Percentiles rank a stretch among this genome's conserved stretches.
Evolutionary conservation across 2,329 filamentous ascomycete genomes (phyloP).

Genomic region (Lachnellula hyalina): DNA sequence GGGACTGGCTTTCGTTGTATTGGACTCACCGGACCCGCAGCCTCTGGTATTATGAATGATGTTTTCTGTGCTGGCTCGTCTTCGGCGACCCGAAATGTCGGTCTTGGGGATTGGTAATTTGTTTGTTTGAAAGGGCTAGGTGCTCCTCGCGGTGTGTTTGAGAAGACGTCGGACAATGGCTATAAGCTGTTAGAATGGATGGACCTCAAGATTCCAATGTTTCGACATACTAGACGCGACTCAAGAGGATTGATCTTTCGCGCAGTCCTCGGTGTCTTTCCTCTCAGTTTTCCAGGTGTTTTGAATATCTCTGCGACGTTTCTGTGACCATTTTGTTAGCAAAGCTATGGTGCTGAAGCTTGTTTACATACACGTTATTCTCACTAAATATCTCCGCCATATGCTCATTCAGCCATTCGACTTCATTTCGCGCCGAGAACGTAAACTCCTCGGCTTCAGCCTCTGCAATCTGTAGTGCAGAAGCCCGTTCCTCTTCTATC

Average conservation of each 20-base stretch:
- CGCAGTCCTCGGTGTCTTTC: constrained; percentile 70
- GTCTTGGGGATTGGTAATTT: constrained; percentile 29
- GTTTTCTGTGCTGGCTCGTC: constrained; percentile 44
- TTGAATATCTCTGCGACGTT: constrained; percentile 96
- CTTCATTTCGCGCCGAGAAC: constrained; percentile 85
- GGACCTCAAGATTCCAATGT: neutral
- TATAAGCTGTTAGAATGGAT: constrained; percentile 30
- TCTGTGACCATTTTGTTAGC: constrained; percentile 42
- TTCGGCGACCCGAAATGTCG: constrained; percentile 55
- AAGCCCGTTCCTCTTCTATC: constrained; percentile 78
- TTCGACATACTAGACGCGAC: constrained; percentile 54
- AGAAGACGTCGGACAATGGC: constrained; percentile 57
- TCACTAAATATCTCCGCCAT: constrained; percentile 91
- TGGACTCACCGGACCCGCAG: constrained; percentile 7
- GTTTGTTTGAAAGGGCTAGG: constrained; percentile 36
- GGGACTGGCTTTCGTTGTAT: constrained; percentile 29
- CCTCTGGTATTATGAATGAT: constrained; percentile 15
- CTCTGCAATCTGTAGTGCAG: constrained; percentile 68
- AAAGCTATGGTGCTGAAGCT: constrained; percentile 5
- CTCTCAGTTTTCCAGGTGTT: constrained; percentile 76
- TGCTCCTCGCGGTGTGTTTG: constrained; percentile 48
- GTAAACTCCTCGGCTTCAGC: constrained; percentile 90
- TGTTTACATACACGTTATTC: constrained; percentile 69
- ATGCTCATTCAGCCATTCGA: constrained; percentile 98
- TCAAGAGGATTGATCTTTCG: constrained; percentile 56